Percentiles rank a stretch among this genome's conserved stretches.
These are phyloP conservation scores for Saccharomyces mikatae DNA, from an alignment of 805 yeast species.

Conservation along the genomic window DNA sequence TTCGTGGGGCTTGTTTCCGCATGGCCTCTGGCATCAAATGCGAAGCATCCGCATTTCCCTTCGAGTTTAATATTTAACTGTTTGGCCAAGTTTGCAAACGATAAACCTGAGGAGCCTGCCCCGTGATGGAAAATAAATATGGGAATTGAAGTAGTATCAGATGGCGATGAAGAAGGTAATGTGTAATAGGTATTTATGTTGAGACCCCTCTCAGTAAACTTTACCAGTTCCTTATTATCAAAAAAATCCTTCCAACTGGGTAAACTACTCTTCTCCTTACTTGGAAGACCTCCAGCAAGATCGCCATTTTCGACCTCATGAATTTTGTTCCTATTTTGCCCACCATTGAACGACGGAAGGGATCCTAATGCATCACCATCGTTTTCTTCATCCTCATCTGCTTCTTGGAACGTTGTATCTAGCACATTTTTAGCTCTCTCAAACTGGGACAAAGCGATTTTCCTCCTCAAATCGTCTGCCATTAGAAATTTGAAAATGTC, in stretches of 20 bases:
- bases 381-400: slow-evolving; percentile 6
- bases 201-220: slow-evolving; percentile 12
- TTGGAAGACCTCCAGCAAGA: neutral
- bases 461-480: slow-evolving; percentile 19
- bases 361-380: neutral
- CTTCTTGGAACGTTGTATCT: neutral
- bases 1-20: slow-evolving; percentile 41
- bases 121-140: slow-evolving; percentile 83
- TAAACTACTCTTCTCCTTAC: neutral
- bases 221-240: slow-evolving; percentile 9
- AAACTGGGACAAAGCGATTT: slow-evolving; percentile 10
- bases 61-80: slow-evolving; percentile 27
- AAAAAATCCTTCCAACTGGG: slow-evolving; percentile 23
- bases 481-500: slow-evolving; percentile 4
- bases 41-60: slow-evolving; percentile 51
- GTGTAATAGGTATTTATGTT: slow-evolving; percentile 50
- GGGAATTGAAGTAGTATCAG: slow-evolving; percentile 33
- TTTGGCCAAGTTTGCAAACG: slow-evolving; percentile 54
- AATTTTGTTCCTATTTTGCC: neutral
- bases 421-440: slow-evolving; percentile 4
- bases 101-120: slow-evolving; percentile 81
- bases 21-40: slow-evolving; percentile 83
- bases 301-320: neutral
- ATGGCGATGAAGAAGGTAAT: slow-evolving; percentile 36
- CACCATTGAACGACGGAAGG: neutral